Conservation (phyloP, 148 eudicot genomes). For the Cornus suecica region DNA sequence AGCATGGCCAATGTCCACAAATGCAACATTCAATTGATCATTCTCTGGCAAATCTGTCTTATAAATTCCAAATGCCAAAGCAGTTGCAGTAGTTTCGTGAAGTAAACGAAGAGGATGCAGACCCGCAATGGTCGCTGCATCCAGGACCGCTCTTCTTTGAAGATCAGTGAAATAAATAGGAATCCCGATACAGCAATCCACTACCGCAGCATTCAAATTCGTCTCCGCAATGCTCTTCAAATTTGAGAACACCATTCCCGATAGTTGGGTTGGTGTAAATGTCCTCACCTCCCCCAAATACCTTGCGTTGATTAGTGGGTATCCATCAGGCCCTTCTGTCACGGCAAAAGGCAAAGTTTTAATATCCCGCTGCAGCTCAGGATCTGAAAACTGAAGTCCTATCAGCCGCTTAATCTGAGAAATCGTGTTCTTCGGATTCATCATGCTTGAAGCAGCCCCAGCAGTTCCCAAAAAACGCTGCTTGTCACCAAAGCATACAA, state of each 20-base stretch:
- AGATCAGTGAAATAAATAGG: constrained; percentile 93
- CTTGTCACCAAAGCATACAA: constrained; percentile 94
- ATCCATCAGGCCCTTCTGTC: constrained; percentile 89
- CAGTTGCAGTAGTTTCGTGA: constrained; percentile 94
- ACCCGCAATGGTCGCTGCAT: constrained; percentile 86
- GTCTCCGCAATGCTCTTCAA: constrained; percentile 83
- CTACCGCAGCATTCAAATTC: constrained; percentile 87
- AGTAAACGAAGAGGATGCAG: constrained; percentile 68
- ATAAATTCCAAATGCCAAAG: constrained; percentile 90
- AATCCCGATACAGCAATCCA: constrained; percentile 91
- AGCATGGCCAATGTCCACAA: constrained; percentile 87
- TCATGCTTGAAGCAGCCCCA: constrained; percentile 90
- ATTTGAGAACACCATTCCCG: constrained; percentile 84
- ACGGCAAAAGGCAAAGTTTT: constrained; percentile 68
- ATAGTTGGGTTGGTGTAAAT: constrained; percentile 74
- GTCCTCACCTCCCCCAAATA: constrained; percentile 68
- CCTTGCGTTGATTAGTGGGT: constrained; percentile 68
- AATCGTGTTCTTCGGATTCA: constrained; percentile 91
- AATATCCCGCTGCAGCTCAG: constrained; percentile 76
- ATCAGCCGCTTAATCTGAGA: constrained; percentile 81
- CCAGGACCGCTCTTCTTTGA: constrained; percentile 83
- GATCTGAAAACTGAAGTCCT: constrained; percentile 77
- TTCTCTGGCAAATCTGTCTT: constrained; percentile 90
- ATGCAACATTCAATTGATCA: constrained; percentile 76
- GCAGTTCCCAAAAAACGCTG: constrained; percentile 94